A percentile compares a stretch with the other conserved stretches of the same genome.
Conservation (phyloP, 1,139 yeast genomes). For the Taphrina pruni region DNA sequence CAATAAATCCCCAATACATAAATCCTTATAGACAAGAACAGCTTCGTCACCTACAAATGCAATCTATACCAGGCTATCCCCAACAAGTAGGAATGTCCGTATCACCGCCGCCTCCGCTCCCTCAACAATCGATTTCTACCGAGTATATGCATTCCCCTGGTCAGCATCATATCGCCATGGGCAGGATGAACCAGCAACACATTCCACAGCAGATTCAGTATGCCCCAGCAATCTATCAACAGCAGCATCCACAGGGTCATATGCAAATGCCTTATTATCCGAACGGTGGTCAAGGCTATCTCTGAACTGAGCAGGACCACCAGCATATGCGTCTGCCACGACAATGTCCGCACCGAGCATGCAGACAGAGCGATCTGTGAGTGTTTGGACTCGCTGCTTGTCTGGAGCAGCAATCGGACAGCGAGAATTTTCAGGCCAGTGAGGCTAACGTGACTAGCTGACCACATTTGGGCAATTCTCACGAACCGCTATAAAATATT, state of each 20-base stretch:
- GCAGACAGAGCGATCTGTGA: too few relatives aligned
- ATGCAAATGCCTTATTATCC: slow-evolving; percentile 22
- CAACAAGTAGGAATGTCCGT: slow-evolving; percentile 7
- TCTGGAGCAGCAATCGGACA: too few relatives aligned
- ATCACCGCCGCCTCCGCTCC: neutral
- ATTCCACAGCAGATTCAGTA: slow-evolving; percentile 18
- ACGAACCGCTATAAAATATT: too few relatives aligned
- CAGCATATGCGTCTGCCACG: too few relatives aligned
- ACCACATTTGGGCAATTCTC: too few relatives aligned
- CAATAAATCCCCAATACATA: neutral
- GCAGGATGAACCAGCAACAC: slow-evolving; percentile 23
- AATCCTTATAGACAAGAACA: slow-evolving; percentile 31
- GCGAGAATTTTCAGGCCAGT: too few relatives aligned
- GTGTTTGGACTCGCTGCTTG: too few relatives aligned
- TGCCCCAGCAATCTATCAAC: slow-evolving; percentile 5
- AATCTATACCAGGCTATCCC: slow-evolving; percentile 20
- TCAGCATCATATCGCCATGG: slow-evolving; percentile 9
- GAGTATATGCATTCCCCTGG: slow-evolving; percentile 10
- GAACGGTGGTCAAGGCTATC: neutral
- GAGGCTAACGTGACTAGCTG: too few relatives aligned
- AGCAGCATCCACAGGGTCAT: slow-evolving; percentile 22
- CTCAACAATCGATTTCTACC: neutral
- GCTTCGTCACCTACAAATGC: slow-evolving; percentile 29
- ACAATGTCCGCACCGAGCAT: too few relatives aligned
- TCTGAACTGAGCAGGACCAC: neutral